Percentiles rank a stretch among this genome's conserved stretches.
Conservation (phyloP, 202 grass and related monocot genomes). For the Digitaria exilis region DNA sequence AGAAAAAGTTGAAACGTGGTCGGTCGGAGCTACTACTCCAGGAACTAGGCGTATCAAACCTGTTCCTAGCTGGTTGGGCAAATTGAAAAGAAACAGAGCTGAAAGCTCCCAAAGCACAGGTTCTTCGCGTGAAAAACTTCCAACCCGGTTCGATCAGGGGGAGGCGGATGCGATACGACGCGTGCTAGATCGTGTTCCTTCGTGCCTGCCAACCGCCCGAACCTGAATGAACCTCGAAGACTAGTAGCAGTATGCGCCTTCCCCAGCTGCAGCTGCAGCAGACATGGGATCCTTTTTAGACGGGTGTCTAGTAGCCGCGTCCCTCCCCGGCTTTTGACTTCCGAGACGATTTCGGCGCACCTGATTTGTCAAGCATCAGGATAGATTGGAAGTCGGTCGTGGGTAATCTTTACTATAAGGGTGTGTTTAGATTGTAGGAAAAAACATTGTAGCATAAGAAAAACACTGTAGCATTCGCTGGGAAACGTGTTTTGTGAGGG, state of each 20-base stretch:
- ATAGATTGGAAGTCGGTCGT: not conserved
- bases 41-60: not conserved
- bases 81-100: not conserved
- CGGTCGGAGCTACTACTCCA: not conserved
- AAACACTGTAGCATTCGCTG: no score
- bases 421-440: no score
- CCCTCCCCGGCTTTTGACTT: not conserved
- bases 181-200: not conserved
- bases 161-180: not conserved
- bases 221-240: not conserved
- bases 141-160: not conserved
- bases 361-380: constrained; percentile 1
- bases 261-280: constrained; percentile 20
- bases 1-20: constrained; percentile 20
- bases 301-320: constrained; percentile 26
- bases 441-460: no score
- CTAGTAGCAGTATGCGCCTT: not conserved
- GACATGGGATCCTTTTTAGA: not conserved
- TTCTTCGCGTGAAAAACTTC: not conserved
- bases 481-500: no score
- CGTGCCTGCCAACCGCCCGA: not conserved
- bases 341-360: not conserved
- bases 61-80: not conserved
- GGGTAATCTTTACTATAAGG: not conserved
- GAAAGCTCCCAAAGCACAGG: no score